Base-by-base conservation (phyloP, 2,329 filamentous ascomycete species). In the Aspergillus thermomutatus region DNA sequence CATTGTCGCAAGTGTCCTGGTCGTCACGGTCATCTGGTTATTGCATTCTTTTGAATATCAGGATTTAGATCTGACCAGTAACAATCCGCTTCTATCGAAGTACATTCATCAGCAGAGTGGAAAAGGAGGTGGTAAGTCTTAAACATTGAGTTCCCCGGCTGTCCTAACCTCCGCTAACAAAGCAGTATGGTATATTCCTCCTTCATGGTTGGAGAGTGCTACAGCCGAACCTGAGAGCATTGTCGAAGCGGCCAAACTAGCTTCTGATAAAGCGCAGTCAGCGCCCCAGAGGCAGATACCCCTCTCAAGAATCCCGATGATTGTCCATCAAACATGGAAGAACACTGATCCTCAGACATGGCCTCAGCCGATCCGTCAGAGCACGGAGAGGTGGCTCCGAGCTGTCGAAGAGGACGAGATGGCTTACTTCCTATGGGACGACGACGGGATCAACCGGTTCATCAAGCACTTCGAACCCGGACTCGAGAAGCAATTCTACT, bases 371-470 rank as follows among this genome's bases (percentile, higher is more conserved):
- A 61, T 67, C 4, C 63, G 62, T 5, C 50, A 58, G 11, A 66
- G 66, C 52, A 64, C 67, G 2, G 70, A 72, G 49, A 60, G 57
- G 50, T 73, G 70, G 70, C 59, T 73, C 34, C 25, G 53, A 8
- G 57, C 59, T 5, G 63, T 64, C 1, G 58, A 64, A 8, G 52
- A 60, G 3, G 59, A 59, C 9, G 54, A 61, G 5, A 69, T 71
- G 65, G 69, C 70, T 0, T 73, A 72, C 45, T 64, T 73, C 46
- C 58, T 73, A n/a, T 73, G 70, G 70, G 66, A 69, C 19, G 70
- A 72, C 41, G 64, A 65, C 3, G 70, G 70, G 3, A 65, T 70
- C 25, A 49, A 58, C 2, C 60, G 64, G 37, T 64, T 73, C 31
- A 55, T 73, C n/a, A 50, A 59, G 6, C 51, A 61, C 41, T 69